Percentiles rank a stretch among this genome's conserved stretches.
Evolutionary conservation across 2,329 filamentous ascomycete species (phyloP).

Genomic region (Penicillium sp.): DNA sequence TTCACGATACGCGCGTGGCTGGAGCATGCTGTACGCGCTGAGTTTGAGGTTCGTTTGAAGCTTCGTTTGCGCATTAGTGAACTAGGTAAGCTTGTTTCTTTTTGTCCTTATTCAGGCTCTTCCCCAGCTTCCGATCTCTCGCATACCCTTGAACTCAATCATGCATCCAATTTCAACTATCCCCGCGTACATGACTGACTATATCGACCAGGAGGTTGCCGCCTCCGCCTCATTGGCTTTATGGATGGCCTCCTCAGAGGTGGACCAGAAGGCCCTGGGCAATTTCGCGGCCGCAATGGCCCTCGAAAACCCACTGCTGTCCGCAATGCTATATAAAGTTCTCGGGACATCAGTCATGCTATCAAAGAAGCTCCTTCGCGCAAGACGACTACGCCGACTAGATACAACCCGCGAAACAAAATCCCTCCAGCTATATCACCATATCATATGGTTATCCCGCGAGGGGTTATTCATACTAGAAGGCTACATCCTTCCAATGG

Average conservation of each 20-base stretch:
- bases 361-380: constrained; percentile 77
- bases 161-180: background rate
- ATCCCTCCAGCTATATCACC: constrained; percentile 79
- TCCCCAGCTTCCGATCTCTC: too few species aligned
- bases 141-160: background rate
- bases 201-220: constrained; percentile 26
- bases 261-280: constrained; percentile 96
- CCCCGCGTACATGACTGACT: background rate
- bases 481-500: constrained; percentile 80
- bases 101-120: constrained; percentile 1
- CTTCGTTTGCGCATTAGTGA: constrained; percentile 29
- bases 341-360: constrained; percentile 88
- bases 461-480: constrained; percentile 89
- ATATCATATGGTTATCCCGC: constrained; percentile 92
- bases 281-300: constrained; percentile 80
- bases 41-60: constrained; percentile 25
- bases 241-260: constrained; percentile 91
- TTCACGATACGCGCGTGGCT: constrained; percentile 23
- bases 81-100: constrained; percentile 29
- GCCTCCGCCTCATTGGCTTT: constrained; percentile 35
- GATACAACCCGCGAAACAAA: constrained; percentile 77
- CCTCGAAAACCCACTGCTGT: constrained; percentile 74
- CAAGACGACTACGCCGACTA: constrained; percentile 78
- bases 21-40: constrained; percentile 30
- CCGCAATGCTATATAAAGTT: constrained; percentile 78